These are phyloP conservation scores for Aspergillus homomorphus DNA, from an alignment of 495 filamentous ascomycete species.

Conservation along the genomic window DNA sequence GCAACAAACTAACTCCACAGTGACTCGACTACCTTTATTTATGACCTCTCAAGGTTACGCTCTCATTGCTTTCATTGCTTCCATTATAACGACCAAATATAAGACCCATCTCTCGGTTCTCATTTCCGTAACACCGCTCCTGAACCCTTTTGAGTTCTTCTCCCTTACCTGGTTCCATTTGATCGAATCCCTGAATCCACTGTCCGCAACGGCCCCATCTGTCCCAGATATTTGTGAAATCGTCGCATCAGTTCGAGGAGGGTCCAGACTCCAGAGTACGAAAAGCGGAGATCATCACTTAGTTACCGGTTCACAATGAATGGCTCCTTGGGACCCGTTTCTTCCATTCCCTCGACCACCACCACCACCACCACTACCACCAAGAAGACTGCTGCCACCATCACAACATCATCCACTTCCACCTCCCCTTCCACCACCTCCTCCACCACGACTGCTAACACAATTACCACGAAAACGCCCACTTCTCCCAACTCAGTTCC, in stretches of 20 bases:
- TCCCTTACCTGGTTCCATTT: background rate
- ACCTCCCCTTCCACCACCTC: slow-evolving; percentile 19
- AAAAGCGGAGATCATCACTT: slow-evolving; percentile 7
- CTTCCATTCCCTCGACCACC: slow-evolving; percentile 22
- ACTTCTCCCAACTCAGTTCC: slow-evolving; percentile 19
- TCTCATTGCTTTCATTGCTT: too few species aligned
- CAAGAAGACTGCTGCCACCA: background rate
- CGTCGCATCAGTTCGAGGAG: background rate
- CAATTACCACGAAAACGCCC: slow-evolving; percentile 13
- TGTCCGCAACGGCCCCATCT: background rate
- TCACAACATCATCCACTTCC: slow-evolving; percentile 2
- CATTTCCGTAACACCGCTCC: slow-evolving; percentile 5
- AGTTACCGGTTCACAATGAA: slow-evolving; percentile 23
- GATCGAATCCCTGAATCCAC: background rate
- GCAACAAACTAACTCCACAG: background rate
- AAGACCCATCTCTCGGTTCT: background rate
- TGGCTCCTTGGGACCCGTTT: slow-evolving; percentile 24
- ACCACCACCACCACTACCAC: slow-evolving; percentile 19
- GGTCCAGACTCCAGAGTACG: slow-evolving; percentile 18
- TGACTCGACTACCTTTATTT: too few species aligned
- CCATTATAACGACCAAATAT: background rate
- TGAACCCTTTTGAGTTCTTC: too few species aligned
- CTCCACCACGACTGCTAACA: slow-evolving; percentile 22
- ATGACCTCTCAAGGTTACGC: too few species aligned
- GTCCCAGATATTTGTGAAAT: too few species aligned